Evolutionary conservation across 768 basidiomycete genomes (phyloP).

Genomic region (Phylloporus sp.): DNA sequence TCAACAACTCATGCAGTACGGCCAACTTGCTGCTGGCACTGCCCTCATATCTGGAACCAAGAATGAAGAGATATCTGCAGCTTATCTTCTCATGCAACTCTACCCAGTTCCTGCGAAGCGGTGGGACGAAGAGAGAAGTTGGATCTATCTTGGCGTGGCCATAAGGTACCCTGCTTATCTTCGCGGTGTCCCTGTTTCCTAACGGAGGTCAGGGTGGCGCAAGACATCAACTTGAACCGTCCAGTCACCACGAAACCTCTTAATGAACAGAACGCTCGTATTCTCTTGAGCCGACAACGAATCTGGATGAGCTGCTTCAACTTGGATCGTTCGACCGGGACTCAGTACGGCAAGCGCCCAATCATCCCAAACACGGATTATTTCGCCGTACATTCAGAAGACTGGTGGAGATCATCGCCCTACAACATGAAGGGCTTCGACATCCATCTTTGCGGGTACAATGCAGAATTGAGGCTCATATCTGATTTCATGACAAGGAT

Average conservation of each 20-base stretch:
- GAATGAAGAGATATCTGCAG: slow-evolving; percentile 79
- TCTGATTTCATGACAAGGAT: slow-evolving; percentile 56
- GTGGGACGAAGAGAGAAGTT: slow-evolving; percentile 89
- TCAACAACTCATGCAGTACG: slow-evolving; percentile 63
- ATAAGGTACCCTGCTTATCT: slow-evolving; percentile 53
- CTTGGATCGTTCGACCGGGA: slow-evolving; percentile 82
- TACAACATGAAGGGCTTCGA: slow-evolving; percentile 72
- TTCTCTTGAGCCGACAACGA: slow-evolving; percentile 85
- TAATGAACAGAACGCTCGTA: slow-evolving; percentile 77
- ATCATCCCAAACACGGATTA: slow-evolving; percentile 76
- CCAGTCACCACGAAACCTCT: slow-evolving; percentile 66
- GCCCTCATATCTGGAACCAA: slow-evolving; percentile 73
- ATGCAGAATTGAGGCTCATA: slow-evolving; percentile 64
- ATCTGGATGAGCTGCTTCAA: slow-evolving; percentile 91
- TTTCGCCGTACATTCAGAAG: slow-evolving; percentile 61
- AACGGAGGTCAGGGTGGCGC: slow-evolving; percentile 60
- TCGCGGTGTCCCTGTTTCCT: neutral
- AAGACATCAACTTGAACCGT: slow-evolving; percentile 83
- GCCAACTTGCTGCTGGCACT: slow-evolving; percentile 70
- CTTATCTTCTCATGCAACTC: slow-evolving; percentile 75
- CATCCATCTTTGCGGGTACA: slow-evolving; percentile 76
- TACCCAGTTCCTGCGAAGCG: slow-evolving; percentile 69
- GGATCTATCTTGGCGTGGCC: slow-evolving; percentile 85
- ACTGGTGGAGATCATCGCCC: slow-evolving; percentile 66
- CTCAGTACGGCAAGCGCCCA: slow-evolving; percentile 83